Evolutionary conservation across 176 grass and related monocot species (phyloP), one percentile per base, ranked within the genome.

Genomic region (Triticum turgidum): DNA sequence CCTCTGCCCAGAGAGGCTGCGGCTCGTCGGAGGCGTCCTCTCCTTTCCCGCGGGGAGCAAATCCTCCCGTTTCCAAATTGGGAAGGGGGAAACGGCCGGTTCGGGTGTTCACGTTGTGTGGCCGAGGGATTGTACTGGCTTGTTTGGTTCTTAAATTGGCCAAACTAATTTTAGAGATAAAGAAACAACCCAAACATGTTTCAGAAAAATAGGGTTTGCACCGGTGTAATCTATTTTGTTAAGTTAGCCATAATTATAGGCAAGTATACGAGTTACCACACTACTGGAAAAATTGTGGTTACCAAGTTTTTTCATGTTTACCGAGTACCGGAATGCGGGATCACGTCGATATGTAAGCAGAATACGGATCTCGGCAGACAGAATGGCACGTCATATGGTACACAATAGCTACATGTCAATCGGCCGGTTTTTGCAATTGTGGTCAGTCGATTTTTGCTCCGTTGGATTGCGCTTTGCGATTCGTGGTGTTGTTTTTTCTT

Each of bases 31-130:
- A 77, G 27, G 65, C 17, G 5, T 20, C 49, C 61, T 44, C 22
- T 83, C 54, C 54, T 81, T 56, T 71, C 22, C 11, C 34, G 56
- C 58, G 80, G 51, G 34, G 79, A 21, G 52, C 37, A 38, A 69
- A 20, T 6, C 68, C 83, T 89, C 58, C 83, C 84, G 80, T 92
- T 83, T 92, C 83, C 92, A 76, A 83, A 32, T 62, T 83, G 87
- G 86, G 82, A 86, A 82, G 86, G 80, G 76, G 82, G 84, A 82
- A 69, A 87, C 54, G 61, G 75, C 61, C n/a, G 15, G 68, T 71
- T 76, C 15, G 18, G 75, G 76, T 62, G 49, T 82, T 85, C 72
- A 61, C 77, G 69, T 75, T 42, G 68, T 83, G 85, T 76, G 91
- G 91, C 79, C 71, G 51, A 63, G 77, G 88, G 42, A 65, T 61